Evolutionary conservation across 2,329 filamentous ascomycete genomes (phyloP).

Genomic region (Metarhizium humberi): DNA sequence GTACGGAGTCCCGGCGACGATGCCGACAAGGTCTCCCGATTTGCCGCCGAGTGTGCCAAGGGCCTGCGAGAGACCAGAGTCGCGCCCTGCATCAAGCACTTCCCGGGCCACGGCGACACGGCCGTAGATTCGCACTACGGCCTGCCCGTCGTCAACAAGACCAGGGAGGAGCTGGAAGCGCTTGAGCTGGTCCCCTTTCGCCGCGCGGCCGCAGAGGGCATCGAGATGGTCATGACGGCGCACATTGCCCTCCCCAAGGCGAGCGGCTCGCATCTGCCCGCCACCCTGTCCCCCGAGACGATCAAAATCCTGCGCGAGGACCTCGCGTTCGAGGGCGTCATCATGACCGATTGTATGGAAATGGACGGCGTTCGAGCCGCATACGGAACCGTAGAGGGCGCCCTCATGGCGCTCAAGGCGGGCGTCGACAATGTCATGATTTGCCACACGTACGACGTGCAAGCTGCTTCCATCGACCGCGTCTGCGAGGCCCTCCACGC

Average conservation of each 20-base stretch:
- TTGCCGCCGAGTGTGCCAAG: constrained; percentile 11
- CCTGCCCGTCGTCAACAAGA: constrained; percentile 16
- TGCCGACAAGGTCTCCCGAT: constrained; percentile 10
- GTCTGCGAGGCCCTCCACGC: constrained; percentile 12
- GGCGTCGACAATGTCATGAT: constrained; percentile 19
- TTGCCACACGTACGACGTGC: constrained; percentile 16
- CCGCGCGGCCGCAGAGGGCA: constrained; percentile 10
- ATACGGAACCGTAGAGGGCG: constrained; percentile 14
- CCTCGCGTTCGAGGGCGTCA: constrained; percentile 12
- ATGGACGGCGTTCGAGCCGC: constrained; percentile 17
- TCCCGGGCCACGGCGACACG: constrained; percentile 18
- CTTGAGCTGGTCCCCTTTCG: constrained; percentile 15
- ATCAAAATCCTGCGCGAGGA: constrained; percentile 14
- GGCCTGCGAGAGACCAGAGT: constrained; percentile 12
- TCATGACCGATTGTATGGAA: constrained; percentile 18
- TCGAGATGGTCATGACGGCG: constrained; percentile 20
- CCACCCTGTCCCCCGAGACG: constrained; percentile 15
- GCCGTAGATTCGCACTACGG: constrained; percentile 17
- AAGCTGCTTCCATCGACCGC: constrained; percentile 15
- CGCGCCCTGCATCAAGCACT: constrained; percentile 18
- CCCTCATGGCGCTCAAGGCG: constrained; percentile 15
- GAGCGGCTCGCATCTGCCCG: constrained; percentile 10
- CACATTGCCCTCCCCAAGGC: constrained; percentile 16
- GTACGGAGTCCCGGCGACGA: constrained; percentile 17
- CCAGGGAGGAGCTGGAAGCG: constrained; percentile 11